phyloP scores from a whole-genome alignment of 2,329 filamentous ascomycete species.

The Thielaviopsis cerberus region DNA sequence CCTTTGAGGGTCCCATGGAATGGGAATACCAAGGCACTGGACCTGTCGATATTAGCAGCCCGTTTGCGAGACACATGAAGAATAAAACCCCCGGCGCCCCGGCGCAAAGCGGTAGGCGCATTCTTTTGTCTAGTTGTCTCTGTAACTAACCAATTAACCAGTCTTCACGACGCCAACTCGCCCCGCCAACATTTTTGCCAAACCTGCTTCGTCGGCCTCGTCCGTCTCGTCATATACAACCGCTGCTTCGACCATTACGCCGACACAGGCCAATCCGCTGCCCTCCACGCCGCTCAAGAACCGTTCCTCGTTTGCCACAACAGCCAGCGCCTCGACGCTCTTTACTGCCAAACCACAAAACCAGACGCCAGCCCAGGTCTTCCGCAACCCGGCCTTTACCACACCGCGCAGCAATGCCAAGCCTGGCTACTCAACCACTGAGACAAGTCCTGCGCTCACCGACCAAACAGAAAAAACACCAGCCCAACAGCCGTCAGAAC shows the following conservation, averaged over 20 bases:
- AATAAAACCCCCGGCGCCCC: conserved; percentile 15
- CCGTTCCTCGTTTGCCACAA: neutral
- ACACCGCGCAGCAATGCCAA: conserved; percentile 44
- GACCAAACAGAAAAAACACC: conserved; percentile 28
- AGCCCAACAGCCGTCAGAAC: neutral
- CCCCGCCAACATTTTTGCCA: neutral
- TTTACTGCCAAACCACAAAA: conserved; percentile 16
- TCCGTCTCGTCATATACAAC: neutral
- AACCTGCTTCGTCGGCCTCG: neutral
- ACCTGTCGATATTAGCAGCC: conserved; percentile 41
- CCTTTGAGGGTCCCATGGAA: conserved; percentile 44
- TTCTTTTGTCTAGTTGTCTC: too few relatives aligned
- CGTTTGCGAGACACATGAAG: conserved; percentile 26
- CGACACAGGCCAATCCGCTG: neutral
- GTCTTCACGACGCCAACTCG: neutral
- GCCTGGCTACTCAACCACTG: conserved; percentile 34
- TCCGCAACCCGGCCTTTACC: conserved; percentile 46
- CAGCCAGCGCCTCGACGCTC: neutral
- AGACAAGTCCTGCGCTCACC: conserved; percentile 41
- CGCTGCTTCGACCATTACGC: neutral
- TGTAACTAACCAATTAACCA: neutral
- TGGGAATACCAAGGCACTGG: conserved; percentile 44
- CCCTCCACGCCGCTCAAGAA: neutral
- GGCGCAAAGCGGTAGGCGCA: neutral
- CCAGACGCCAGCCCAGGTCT: conserved; percentile 26